Conservation (phyloP, 164 flowering plant species). For the Piper longum region DNA sequence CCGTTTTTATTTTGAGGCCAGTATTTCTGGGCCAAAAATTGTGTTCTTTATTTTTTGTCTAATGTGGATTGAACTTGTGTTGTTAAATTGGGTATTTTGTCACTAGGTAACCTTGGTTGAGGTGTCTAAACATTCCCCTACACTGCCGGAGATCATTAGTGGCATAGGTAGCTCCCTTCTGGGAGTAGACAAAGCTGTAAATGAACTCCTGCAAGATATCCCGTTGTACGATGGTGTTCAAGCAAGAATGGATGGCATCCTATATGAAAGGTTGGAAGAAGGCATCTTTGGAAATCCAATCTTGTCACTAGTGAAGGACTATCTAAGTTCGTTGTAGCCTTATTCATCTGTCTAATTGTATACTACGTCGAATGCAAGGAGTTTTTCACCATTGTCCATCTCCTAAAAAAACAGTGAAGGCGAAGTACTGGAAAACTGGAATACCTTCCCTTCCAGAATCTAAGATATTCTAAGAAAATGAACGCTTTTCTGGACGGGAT, state of each 20-base stretch:
- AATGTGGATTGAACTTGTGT: neutral
- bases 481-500: too few relatives aligned
- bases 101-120: slow-evolving; percentile 74
- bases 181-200: slow-evolving; percentile 48
- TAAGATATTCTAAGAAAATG: too few relatives aligned
- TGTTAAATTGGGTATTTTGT: neutral
- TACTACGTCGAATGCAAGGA: too few relatives aligned
- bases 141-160: slow-evolving; percentile 54
- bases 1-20: neutral
- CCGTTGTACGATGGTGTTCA: slow-evolving; percentile 55
- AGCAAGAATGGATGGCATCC: slow-evolving; percentile 87
- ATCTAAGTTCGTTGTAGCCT: slow-evolving; percentile 46
- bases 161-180: slow-evolving; percentile 44
- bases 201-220: slow-evolving; percentile 40
- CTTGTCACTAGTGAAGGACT: slow-evolving; percentile 46
- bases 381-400: too few relatives aligned
- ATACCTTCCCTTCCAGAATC: too few relatives aligned
- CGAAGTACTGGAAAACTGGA: too few relatives aligned
- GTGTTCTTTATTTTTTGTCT: neutral
- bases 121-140: slow-evolving; percentile 57
- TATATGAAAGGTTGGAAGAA: slow-evolving; percentile 51
- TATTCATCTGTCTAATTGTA: neutral
- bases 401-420: too few relatives aligned
- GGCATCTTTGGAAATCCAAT: slow-evolving; percentile 32
- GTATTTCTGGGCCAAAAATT: neutral